Evolutionary conservation across 768 basidiomycete species (phyloP).

Genomic region (Kwoniella shandongensis): DNA sequence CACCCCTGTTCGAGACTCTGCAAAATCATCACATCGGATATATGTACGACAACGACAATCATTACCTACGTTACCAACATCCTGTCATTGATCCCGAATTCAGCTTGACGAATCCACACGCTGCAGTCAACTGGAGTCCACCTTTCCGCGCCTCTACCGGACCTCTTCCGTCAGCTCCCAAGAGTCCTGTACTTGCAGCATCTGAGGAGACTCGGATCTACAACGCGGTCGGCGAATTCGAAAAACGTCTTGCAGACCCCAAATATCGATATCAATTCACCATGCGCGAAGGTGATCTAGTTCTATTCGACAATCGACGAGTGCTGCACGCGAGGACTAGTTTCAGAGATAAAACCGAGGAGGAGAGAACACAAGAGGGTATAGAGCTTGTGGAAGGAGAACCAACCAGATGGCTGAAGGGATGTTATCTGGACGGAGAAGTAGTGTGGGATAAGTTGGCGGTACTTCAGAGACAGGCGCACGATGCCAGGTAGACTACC

Average conservation of each 20-base stretch:
- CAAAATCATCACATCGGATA: slow-evolving; percentile 69
- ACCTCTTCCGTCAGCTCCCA: slow-evolving; percentile 34
- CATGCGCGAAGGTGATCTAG: slow-evolving; percentile 77
- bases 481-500: background rate
- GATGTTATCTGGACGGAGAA: slow-evolving; percentile 60
- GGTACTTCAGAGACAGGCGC: slow-evolving; percentile 17
- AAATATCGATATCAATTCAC: slow-evolving; percentile 63
- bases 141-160: slow-evolving; percentile 79
- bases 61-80: slow-evolving; percentile 72
- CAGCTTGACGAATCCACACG: slow-evolving; percentile 55
- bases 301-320: slow-evolving; percentile 87
- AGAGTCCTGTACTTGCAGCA: slow-evolving; percentile 10
- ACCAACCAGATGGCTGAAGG: slow-evolving; percentile 82
- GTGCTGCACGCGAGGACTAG: slow-evolving; percentile 82
- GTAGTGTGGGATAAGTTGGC: slow-evolving; percentile 60
- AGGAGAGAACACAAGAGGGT: slow-evolving; percentile 39
- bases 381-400: slow-evolving; percentile 49
- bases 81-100: slow-evolving; percentile 67
- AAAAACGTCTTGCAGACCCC: slow-evolving; percentile 61
- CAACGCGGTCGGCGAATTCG: slow-evolving; percentile 64
- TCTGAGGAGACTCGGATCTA: slow-evolving; percentile 22
- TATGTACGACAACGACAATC: slow-evolving; percentile 86
- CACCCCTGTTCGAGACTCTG: slow-evolving; percentile 65
- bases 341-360: slow-evolving; percentile 59
- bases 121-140: slow-evolving; percentile 82